phyloP scores from a whole-genome alignment of 306 rosid species.

The Notholithocarpus densiflorus region DNA sequence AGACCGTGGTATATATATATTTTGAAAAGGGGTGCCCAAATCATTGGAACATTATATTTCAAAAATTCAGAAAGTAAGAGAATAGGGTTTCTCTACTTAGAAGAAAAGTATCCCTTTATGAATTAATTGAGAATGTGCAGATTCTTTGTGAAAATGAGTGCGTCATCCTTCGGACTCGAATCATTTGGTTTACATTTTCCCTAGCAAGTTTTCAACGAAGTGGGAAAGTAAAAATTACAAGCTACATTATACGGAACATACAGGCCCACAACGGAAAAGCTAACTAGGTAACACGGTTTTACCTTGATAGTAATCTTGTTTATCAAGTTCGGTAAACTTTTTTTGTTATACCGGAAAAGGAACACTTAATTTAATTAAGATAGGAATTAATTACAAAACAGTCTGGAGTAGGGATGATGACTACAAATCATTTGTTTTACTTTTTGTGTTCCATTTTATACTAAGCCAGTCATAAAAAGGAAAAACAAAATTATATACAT shows the following conservation, averaged over 20 bases:
- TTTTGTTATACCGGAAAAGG: too few relatives aligned
- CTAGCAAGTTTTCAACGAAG: constrained; percentile 71
- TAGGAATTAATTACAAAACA: too few relatives aligned
- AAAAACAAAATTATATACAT: too few relatives aligned
- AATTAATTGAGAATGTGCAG: constrained; percentile 32
- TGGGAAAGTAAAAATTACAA: constrained; percentile 31
- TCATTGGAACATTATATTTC: constrained; percentile 68
- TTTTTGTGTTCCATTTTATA: too few relatives aligned
- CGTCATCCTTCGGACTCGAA: constrained; percentile 37
- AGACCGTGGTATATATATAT: constrained; percentile 42
- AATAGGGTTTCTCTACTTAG: constrained; percentile 46
- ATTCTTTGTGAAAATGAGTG: constrained; percentile 29
- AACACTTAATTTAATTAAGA: too few relatives aligned
- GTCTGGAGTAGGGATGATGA: too few relatives aligned
- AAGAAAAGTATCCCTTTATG: constrained; percentile 72
- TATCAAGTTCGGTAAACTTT: not conserved
- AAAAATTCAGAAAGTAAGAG: constrained; percentile 36
- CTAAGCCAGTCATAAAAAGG: too few relatives aligned
- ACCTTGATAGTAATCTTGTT: constrained; percentile 2
- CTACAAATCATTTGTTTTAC: too few relatives aligned
- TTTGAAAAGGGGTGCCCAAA: constrained; percentile 50
- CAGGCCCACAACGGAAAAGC: constrained; percentile 35
- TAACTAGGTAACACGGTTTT: constrained; percentile 16
- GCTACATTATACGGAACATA: constrained; percentile 34
- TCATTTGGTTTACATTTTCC: constrained; percentile 67